These are phyloP conservation scores for Cercospora sp. DNA, from an alignment of 2,329 filamentous ascomycete species.

Conservation along the genomic window DNA sequence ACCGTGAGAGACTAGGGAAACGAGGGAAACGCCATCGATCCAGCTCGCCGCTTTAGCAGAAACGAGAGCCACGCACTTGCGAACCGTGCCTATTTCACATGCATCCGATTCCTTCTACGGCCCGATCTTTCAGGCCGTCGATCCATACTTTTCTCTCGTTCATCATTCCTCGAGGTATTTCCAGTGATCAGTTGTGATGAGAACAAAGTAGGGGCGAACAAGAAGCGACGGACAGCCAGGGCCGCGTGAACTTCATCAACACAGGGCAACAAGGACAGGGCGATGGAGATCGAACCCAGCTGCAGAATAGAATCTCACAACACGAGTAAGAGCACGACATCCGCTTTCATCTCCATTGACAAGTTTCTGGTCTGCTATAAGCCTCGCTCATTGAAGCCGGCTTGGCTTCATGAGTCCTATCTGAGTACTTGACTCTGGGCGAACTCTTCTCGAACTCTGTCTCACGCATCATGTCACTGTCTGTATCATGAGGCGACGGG, in stretches of 20 bases:
- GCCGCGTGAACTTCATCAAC: not conserved
- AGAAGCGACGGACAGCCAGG: not conserved
- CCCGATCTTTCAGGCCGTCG: not conserved
- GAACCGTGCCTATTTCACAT: not conserved
- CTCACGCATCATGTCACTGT: not conserved
- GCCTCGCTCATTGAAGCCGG: not conserved
- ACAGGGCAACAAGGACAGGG: not conserved
- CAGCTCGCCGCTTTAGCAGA: not conserved
- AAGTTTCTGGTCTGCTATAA: not conserved
- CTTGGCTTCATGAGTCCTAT: not conserved
- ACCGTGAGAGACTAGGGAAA: not conserved
- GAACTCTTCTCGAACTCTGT: not conserved
- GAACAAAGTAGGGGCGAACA: not conserved
- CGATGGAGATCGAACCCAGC: not conserved
- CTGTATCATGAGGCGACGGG: constrained; percentile 34
- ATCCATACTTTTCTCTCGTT: not conserved
- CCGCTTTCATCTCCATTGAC: not conserved
- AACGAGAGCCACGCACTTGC: not conserved
- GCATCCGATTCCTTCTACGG: not conserved
- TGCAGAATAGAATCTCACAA: not conserved
- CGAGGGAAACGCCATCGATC: not conserved
- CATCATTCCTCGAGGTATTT: not conserved
- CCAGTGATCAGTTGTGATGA: not conserved
- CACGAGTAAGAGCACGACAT: not conserved
- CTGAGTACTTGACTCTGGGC: not conserved